Base-by-base conservation (phyloP, 1,284 basidiomycete genomes). In the Heliocybe sulcata region DNA sequence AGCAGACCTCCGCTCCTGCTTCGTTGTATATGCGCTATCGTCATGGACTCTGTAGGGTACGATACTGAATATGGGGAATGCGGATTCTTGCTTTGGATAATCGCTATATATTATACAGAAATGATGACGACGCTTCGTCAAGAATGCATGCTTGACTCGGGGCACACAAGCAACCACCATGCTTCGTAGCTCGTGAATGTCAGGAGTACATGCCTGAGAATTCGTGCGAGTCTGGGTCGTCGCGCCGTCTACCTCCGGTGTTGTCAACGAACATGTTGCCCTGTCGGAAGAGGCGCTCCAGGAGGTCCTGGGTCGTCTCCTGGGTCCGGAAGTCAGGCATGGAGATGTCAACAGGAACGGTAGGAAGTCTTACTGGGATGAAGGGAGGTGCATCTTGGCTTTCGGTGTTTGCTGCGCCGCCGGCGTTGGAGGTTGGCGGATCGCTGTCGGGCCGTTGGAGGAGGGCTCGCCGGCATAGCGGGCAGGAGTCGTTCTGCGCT, bases 401-500 rank as follows among this genome's bases (percentile, higher is more conserved):
- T 11, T 49, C 25, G 33, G 52, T 45, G 19, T 19, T 51, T 8
- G 55, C 27, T 26, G 23, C 23, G 2, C 14, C 48, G 27, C 45
- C 29, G 35, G 27, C 29, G 16, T 12, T 11, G 11, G 11, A 27
- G 10, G 38, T 31, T 25, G 19, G n/a, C n/a, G n/a, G n/a, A n/a
- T n/a, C 27, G 35, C 33, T 4, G n/a, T 42, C 53, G 2, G 54
- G 25, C 11, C 52, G 51, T 25, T 56, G 45, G 35, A 78, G 58
- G 12, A 85, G 69, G 19, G 72, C 66, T 26, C 68, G 72, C 55
- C 85, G 80, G 65, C 84, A 86, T 58, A 79, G 75, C 9, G 84
- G 83, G 63, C 84, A 86, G 0, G 83, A 77, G 54, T 77, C 72
- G 57, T 83, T 78, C 84, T 86, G 56, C 19, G 27, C 35, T 9